Evolutionary conservation across 2,329 filamentous ascomycete genomes (phyloP).

Genomic region (Grosmannia clavigera): DNA sequence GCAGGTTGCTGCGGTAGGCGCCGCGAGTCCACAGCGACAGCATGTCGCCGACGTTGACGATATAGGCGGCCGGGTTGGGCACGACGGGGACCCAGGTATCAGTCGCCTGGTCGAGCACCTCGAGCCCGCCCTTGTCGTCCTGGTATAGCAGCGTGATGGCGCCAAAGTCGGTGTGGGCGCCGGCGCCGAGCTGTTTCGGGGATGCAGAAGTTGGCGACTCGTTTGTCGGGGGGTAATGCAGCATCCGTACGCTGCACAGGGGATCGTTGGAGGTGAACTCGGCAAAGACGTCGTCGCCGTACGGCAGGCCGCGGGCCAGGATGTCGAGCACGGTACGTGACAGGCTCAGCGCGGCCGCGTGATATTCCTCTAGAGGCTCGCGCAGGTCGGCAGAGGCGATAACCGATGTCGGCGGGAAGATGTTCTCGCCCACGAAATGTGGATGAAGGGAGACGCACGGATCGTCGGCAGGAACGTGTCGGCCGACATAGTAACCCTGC

Average conservation of each 20-base stretch:
- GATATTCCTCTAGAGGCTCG: slow-evolving; percentile 26
- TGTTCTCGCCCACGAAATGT: slow-evolving; percentile 26
- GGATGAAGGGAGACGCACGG: slow-evolving; percentile 24
- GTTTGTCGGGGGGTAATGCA: slow-evolving; percentile 34
- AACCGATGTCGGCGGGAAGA: slow-evolving; percentile 18
- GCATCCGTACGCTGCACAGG: slow-evolving; percentile 29
- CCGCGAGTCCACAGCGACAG: slow-evolving; percentile 37
- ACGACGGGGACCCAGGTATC: slow-evolving; percentile 31
- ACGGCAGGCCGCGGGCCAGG: slow-evolving; percentile 28
- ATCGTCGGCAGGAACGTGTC: slow-evolving; percentile 20
- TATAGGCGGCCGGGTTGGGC: slow-evolving; percentile 31
- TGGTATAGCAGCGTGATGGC: slow-evolving; percentile 43
- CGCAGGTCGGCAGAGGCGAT: slow-evolving; percentile 20
- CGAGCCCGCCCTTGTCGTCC: slow-evolving; percentile 34
- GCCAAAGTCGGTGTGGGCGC: slow-evolving; percentile 43
- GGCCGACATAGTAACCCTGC: slow-evolving; percentile 26
- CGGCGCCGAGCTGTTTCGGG: slow-evolving; percentile 22
- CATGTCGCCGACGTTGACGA: slow-evolving; percentile 40
- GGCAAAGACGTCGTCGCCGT: slow-evolving; percentile 28
- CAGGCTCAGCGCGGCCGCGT: slow-evolving; percentile 25
- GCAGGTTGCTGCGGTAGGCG: slow-evolving; percentile 38
- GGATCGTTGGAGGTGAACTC: slow-evolving; percentile 29
- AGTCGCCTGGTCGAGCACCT: slow-evolving; percentile 34
- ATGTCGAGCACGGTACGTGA: slow-evolving; percentile 27
- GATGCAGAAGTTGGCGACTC: slow-evolving; percentile 11